Percentiles rank a stretch among this genome's conserved stretches.
Evolutionary conservation across 768 basidiomycete genomes (phyloP).

Genomic region (Lentinus tigrinus): DNA sequence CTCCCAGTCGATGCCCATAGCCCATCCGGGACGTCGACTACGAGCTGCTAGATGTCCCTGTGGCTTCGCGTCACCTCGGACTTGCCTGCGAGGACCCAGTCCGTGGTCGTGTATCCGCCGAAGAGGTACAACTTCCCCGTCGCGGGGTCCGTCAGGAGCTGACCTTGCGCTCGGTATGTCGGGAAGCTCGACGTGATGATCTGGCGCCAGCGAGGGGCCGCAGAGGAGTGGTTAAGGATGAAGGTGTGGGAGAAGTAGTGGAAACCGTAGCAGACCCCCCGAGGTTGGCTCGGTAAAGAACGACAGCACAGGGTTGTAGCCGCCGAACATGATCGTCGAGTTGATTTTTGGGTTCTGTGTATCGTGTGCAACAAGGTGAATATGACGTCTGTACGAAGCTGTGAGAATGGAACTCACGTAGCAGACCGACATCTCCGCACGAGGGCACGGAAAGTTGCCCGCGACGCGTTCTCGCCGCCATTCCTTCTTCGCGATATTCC

Average conservation of each 20-base stretch:
- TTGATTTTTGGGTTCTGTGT: conserved; percentile 34
- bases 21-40: conserved; percentile 36
- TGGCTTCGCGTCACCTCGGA: conserved; percentile 30
- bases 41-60: conserved; percentile 40
- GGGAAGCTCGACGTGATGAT: conserved; percentile 42
- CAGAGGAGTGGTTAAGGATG: conserved; percentile 24
- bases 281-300: conserved; percentile 1
- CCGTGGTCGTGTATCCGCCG: conserved; percentile 40
- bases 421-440: conserved; percentile 33
- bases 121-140: conserved; percentile 39
- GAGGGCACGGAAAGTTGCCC: conserved; percentile 34
- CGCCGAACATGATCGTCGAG: conserved; percentile 39
- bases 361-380: not conserved
- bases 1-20: conserved; percentile 35
- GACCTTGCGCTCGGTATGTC: conserved; percentile 37
- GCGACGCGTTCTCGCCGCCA: conserved; percentile 35
- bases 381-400: too few species aligned
- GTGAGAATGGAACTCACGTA: conserved; percentile 29
- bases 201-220: conserved; percentile 33
- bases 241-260: conserved; percentile 44
- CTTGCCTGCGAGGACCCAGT: conserved; percentile 34
- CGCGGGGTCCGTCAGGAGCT: conserved; percentile 34
- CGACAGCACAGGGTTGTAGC: conserved; percentile 33
- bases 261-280: conserved; percentile 27
- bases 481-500: conserved; percentile 27